Conservation (phyloP, 208 protist species). For the Spongospora subterranea region DNA sequence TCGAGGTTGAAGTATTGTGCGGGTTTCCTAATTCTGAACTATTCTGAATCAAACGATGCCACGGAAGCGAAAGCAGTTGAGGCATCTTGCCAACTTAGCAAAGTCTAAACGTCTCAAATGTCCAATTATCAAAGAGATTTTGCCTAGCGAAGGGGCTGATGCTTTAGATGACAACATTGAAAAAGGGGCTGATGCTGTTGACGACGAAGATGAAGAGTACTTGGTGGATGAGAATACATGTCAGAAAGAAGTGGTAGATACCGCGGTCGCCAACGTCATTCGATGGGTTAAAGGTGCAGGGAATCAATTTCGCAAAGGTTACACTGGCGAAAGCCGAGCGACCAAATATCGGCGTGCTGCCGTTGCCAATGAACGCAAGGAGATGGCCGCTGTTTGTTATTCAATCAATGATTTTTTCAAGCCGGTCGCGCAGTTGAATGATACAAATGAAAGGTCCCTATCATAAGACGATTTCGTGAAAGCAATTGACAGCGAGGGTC, state of each 20-base stretch:
- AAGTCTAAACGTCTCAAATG: too few relatives aligned
- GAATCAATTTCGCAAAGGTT: neutral
- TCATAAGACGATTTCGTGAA: neutral
- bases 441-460: neutral
- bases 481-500: neutral
- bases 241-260: neutral
- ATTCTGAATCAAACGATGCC: too few relatives aligned
- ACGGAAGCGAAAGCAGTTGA: too few relatives aligned
- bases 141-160: too few relatives aligned
- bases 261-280: neutral
- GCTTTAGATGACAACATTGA: too few relatives aligned
- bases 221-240: neutral
- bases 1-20: too few relatives aligned
- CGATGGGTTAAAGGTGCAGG: neutral
- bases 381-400: neutral
- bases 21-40: too few relatives aligned
- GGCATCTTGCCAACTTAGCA: too few relatives aligned
- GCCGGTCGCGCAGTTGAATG: too few relatives aligned
- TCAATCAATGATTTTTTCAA: neutral
- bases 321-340: neutral
- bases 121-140: too few relatives aligned
- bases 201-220: neutral
- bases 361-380: neutral
- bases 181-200: neutral
- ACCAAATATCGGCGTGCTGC: neutral